Base-by-base conservation (phyloP, 2,329 filamentous ascomycete genomes). In the Clarireedia sp. region DNA sequence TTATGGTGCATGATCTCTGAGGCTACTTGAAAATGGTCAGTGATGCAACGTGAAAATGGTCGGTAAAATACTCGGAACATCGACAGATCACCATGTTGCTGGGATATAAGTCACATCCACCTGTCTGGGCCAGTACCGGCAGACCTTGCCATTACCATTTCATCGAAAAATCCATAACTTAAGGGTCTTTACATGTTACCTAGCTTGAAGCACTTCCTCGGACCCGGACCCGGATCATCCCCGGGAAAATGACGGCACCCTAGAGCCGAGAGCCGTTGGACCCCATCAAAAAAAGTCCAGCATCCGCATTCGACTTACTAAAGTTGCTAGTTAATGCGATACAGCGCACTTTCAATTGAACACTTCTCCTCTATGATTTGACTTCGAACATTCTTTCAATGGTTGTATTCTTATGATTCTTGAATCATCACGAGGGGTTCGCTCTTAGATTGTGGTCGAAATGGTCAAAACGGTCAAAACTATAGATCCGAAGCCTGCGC, bases 401-500 rank as follows among this genome's bases (percentile, higher is more conserved):
- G 17, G 14, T 41, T 41, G 9, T 41, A 41, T 41, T 41, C 17
- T 41, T 19, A n/a, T 41, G 5, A 17, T 19, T 41, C 8, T 2
- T 19, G 17, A 8, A 7, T n/a, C 14, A 14, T 41, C 38, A 41
- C 29, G 10, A 33, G 12, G 44, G 37, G 23, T 23, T 40, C 19
- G 19, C 37, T 33, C 29, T 12, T 33, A 47, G 44, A 24, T 16
- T 45, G 14, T 33, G 36, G 7, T 14, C 16, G 17, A 47, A 43
- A 64, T 64, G 63, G 59, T 57, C 29, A 45, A 55, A 51, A 41
- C 58, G 63, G 59, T 57, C 29, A 45, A 55, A 51, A 41, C 58
- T 21, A 48, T 60, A 17, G 48, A 63, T n/a, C 66, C 66, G 5
- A 62, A 62, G 50, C 59, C 66, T 19, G 63, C 57, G n/a, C 56